These are phyloP conservation scores for Colletotrichum salicis DNA, from an alignment of 2,329 filamentous ascomycete genomes.

Conservation along the genomic window DNA sequence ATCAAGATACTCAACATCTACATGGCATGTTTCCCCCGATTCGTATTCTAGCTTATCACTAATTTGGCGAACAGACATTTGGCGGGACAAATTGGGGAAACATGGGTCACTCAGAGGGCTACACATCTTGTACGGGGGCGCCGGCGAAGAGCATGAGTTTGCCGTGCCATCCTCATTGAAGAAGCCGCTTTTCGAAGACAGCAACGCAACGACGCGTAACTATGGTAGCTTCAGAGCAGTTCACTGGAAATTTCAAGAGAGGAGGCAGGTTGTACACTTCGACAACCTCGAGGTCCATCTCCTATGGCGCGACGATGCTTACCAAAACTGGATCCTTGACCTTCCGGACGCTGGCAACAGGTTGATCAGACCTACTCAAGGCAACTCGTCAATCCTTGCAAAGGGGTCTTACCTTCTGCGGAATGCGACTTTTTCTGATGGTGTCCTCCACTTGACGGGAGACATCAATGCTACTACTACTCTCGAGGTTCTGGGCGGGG, in stretches of 20 bases:
- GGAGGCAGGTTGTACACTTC: not conserved
- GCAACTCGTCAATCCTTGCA: not conserved
- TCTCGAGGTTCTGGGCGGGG: not conserved
- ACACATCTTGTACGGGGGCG: slow-evolving; percentile 46
- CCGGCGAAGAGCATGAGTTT: not conserved
- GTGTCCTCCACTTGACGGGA: not conserved
- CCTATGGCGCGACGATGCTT: not conserved
- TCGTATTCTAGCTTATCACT: not conserved
- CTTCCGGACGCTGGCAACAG: not conserved
- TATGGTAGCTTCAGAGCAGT: not conserved
- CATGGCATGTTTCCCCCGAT: slow-evolving; percentile 61
- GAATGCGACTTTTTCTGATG: not conserved
- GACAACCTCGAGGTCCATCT: not conserved
- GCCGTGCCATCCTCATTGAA: not conserved
- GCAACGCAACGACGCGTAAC: not conserved
- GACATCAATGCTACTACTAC: not conserved
- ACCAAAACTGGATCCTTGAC: not conserved
- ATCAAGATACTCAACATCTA: slow-evolving; percentile 75
- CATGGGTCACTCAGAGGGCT: slow-evolving; percentile 70
- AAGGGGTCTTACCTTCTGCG: not conserved
- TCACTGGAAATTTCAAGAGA: not conserved
- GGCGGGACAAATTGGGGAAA: slow-evolving; percentile 86
- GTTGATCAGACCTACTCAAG: not conserved
- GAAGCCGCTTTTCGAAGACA: not conserved
- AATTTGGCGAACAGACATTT: slow-evolving; percentile 56